phyloP scores from a whole-genome alignment of 1,284 basidiomycete genomes.

The Psilocybe mexicana region DNA sequence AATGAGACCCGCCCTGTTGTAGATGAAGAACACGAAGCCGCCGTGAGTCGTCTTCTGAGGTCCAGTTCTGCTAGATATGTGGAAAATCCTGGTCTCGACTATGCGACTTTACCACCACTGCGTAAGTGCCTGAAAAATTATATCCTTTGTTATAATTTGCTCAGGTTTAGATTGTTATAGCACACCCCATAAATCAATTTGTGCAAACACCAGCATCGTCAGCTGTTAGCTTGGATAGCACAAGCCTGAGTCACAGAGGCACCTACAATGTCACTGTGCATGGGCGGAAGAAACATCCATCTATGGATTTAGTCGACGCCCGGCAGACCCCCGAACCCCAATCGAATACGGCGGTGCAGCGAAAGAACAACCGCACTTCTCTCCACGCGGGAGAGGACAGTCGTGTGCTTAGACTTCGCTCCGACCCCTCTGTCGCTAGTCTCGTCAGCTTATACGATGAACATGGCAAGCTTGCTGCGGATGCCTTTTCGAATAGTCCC shows the following conservation, averaged over 20 bases:
- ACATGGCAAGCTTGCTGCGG: constrained; percentile 57
- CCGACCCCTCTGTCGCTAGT: constrained; percentile 75
- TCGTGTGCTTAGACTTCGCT: constrained; percentile 59
- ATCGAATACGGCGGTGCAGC: constrained; percentile 5
- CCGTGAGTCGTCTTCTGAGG: constrained; percentile 62
- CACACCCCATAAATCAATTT: constrained; percentile 65
- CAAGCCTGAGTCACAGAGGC: constrained; percentile 48
- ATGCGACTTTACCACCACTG: constrained; percentile 59
- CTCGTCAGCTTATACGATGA: constrained; percentile 72
- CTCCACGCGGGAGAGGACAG: constrained; percentile 39
- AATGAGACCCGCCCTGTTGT: constrained; percentile 23
- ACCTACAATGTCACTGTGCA: constrained; percentile 73
- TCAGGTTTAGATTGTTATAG: constrained; percentile 33
- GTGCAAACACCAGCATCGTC: constrained; percentile 49
- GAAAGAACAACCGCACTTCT: constrained; percentile 23
- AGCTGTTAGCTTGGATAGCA: constrained; percentile 47
- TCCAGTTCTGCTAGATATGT: constrained; percentile 69
- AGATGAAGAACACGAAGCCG: constrained; percentile 58
- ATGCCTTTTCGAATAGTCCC: constrained; percentile 67
- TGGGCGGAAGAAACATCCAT: constrained; percentile 57
- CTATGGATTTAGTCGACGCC: constrained; percentile 65
- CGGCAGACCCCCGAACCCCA: constrained; percentile 42
- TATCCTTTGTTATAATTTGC: constrained; percentile 4
- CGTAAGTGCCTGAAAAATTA: constrained; percentile 47
- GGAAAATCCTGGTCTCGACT: constrained; percentile 47